Conservation (phyloP, 441 rosid genomes). For the Metrosideros polymorpha region DNA sequence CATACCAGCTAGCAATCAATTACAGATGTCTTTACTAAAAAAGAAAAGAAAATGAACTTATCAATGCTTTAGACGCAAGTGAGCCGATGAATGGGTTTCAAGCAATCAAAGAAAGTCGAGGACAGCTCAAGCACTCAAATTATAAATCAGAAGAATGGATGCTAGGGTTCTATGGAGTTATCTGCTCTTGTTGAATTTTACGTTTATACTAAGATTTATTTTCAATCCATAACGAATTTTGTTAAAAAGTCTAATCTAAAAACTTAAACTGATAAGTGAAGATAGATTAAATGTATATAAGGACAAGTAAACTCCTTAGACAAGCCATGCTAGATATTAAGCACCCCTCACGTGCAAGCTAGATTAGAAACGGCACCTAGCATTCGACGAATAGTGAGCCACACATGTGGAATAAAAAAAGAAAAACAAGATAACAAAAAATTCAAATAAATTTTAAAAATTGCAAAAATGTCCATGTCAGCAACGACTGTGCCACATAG, state of each 20-base stretch:
- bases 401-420: neutral
- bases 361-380: neutral
- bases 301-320: rapidly evolving
- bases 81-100: neutral
- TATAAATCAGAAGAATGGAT: neutral
- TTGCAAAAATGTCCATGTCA: neutral
- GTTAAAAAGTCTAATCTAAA: neutral
- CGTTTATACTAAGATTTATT: neutral
- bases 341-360: neutral
- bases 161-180: neutral
- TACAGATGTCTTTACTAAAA: neutral
- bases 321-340: neutral
- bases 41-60: neutral
- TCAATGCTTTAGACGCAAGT: neutral
- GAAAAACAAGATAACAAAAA: neutral
- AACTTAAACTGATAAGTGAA: neutral
- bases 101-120: neutral
- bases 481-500: rapidly evolving
- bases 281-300: neutral
- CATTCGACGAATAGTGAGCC: rapidly evolving
- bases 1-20: neutral
- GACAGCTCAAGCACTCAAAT: neutral
- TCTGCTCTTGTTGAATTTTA: neutral
- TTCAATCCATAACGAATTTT: neutral
- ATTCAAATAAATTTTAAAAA: neutral